Base-by-base conservation (phyloP, 163 green algal genomes). In the Prototheca cutis region DNA sequence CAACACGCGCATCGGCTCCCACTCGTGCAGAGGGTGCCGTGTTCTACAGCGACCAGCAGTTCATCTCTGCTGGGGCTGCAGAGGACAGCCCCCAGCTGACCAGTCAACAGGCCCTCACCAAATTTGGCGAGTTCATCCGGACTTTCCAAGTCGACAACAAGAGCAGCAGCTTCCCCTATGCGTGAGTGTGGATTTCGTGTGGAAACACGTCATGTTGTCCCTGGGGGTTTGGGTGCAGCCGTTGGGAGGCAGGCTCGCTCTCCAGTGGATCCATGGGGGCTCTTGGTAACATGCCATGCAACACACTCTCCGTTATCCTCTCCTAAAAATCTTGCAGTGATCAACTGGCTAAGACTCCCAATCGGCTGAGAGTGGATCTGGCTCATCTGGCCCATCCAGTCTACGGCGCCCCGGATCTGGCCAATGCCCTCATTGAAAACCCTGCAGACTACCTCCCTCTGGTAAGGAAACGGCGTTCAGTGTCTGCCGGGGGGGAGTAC, bases 41-140 rank as follows among this genome's bases (percentile, higher is more conserved):
- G 4, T 73, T 45, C 19, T 82, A 72, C 56, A 80, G 54, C 52
- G 60, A 77, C 23, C 71, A 80, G 54, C 67, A 76, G 40, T 76
- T 73, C 55, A 54, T 70, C 33, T 57, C 52, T 32, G 52, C 53
- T 33, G 47, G 15, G n/a, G 30, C 4, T n/a, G 34, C 7, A 3
- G 61, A 71, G 3, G 66, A 69, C 25, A 34, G 23, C 10, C 18
- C 51, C 39, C 23, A 31, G 29, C 61, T 63, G 4, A 62, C 32
- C 28, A 39, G 42, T 6, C 49, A 48, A 1, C 57, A 67, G 47
- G 72, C 75, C 1, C 58, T 81, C 19, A 32, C 52, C 34, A 69
- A 70, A n/a, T 82, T 82, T 72, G 59, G 58, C 2, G 68, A 76
- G 31, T 82, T 82, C 34, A 70, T 82, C 32, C 33, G 65, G n/a